phyloP scores from a whole-genome alignment of 139 green algal species.

The Ulvella scutata region DNA sequence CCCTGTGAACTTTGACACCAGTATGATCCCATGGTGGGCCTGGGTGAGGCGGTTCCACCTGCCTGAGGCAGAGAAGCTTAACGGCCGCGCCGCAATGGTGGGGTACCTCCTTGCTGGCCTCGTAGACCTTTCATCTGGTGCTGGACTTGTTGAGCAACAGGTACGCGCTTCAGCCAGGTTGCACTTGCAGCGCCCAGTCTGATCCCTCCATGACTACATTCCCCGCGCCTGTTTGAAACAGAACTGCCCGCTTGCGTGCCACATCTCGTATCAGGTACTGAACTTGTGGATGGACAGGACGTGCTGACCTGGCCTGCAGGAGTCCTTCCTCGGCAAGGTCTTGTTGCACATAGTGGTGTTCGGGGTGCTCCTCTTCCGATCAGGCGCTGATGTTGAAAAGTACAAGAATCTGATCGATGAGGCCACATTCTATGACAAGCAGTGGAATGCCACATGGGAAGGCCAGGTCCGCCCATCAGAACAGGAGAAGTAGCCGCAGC shows the following conservation, averaged over 20 bases:
- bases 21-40: conserved; percentile 84
- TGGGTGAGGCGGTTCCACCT: conserved; percentile 91
- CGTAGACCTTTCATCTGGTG: conserved; percentile 63
- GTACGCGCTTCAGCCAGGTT: too few relatives aligned
- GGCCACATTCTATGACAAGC: conserved; percentile 87
- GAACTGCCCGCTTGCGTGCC: too few relatives aligned
- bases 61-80: conserved; percentile 89
- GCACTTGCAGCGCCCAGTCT: too few relatives aligned
- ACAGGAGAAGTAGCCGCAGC: too few relatives aligned
- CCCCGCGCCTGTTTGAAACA: too few relatives aligned
- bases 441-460: conserved; percentile 73
- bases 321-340: conserved; percentile 82
- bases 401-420: conserved; percentile 74
- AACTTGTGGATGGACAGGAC: too few relatives aligned
- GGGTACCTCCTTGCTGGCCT: conserved; percentile 69
- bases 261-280: too few relatives aligned
- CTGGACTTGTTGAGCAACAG: conserved; percentile 64
- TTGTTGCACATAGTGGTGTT: conserved; percentile 70
- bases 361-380: conserved; percentile 50
- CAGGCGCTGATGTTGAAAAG: conserved; percentile 42
- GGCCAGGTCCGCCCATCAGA: conserved; percentile 46
- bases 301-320: too few relatives aligned
- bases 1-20: conserved; percentile 79
- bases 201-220: too few relatives aligned
- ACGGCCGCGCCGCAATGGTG: conserved; percentile 85